phyloP scores from a whole-genome alignment of 2,329 filamentous ascomycete species.

The Gliomastix tumulicola region DNA sequence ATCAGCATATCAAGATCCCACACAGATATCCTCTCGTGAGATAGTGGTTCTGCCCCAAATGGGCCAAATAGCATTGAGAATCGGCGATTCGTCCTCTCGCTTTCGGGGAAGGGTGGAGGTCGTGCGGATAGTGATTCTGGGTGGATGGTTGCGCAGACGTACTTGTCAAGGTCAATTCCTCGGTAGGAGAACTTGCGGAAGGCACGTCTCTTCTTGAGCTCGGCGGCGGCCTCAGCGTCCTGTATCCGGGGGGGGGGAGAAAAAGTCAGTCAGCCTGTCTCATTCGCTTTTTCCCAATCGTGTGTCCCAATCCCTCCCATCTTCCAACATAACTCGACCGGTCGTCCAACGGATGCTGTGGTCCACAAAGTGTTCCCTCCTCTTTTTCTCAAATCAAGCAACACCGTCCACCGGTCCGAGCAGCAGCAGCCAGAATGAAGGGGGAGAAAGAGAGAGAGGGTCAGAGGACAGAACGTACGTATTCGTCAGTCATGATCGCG shows the following conservation, averaged over 20 bases:
- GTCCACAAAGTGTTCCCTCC: slow-evolving; percentile 1
- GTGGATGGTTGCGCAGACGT: too few relatives aligned
- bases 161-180: slow-evolving; percentile 99
- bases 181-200: slow-evolving; percentile 99
- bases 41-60: too few relatives aligned
- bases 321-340: too few relatives aligned
- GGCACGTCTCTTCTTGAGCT: slow-evolving; percentile 99
- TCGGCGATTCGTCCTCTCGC: background rate
- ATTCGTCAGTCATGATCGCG: slow-evolving; percentile 81
- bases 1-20: too few relatives aligned
- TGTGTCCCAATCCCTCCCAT: background rate
- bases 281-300: slow-evolving; percentile 2
- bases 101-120: background rate
- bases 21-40: too few relatives aligned
- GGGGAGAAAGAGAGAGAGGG: slow-evolving; percentile 11
- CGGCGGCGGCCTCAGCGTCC: slow-evolving; percentile 97
- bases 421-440: background rate
- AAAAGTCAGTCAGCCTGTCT: slow-evolving; percentile 18
- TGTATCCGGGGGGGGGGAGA: slow-evolving; percentile 39
- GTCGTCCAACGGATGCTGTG: slow-evolving; percentile 1
- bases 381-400: background rate
- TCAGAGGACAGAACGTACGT: slow-evolving; percentile 55
- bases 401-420: too few relatives aligned
- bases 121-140: slow-evolving; percentile 1
- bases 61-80: too few relatives aligned